These are phyloP conservation scores for Pythium diclinum DNA, from an alignment of 352 stramenopile species.

Conservation along the genomic window DNA sequence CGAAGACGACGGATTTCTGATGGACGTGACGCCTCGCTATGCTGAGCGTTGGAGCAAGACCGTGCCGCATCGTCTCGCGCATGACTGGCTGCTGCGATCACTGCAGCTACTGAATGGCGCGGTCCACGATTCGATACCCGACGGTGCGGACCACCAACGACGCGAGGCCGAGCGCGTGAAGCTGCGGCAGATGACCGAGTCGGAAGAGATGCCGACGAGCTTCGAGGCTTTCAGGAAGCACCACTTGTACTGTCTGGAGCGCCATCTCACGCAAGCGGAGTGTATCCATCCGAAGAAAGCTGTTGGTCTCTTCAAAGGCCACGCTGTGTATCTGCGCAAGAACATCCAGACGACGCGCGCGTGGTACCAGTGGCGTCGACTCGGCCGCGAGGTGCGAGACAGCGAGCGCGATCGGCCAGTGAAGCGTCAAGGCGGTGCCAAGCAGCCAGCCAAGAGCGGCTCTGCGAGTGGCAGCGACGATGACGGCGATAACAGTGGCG, in stretches of 20 bases:
- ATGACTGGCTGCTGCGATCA: slow-evolving; percentile 47
- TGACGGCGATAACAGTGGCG: slow-evolving; percentile 18
- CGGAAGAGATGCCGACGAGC: slow-evolving; percentile 71
- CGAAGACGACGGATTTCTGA: slow-evolving; percentile 39
- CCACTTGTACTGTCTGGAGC: slow-evolving; percentile 74
- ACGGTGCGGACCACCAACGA: not conserved
- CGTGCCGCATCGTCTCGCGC: slow-evolving; percentile 42
- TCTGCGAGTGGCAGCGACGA: slow-evolving; percentile 15
- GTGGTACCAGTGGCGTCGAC: slow-evolving; percentile 65
- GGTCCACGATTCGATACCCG: slow-evolving; percentile 10
- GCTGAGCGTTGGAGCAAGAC: slow-evolving; percentile 62
- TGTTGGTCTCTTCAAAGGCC: slow-evolving; percentile 75
- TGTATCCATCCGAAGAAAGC: slow-evolving; percentile 66
- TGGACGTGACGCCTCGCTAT: slow-evolving; percentile 72
- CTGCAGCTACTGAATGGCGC: slow-evolving; percentile 43
- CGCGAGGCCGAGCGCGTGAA: slow-evolving; percentile 39
- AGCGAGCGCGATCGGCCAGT: slow-evolving; percentile 49
- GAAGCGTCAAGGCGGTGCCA: slow-evolving; percentile 32
- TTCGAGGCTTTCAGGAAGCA: slow-evolving; percentile 80
- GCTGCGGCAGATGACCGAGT: slow-evolving; percentile 28
- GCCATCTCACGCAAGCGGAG: slow-evolving; percentile 63
- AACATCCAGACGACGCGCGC: slow-evolving; percentile 54
- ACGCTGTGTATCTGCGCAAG: slow-evolving; percentile 65
- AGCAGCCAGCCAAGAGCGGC: slow-evolving; percentile 4
- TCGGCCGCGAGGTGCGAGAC: slow-evolving; percentile 56